Base-by-base conservation (phyloP, 805 yeast species). In the Yamadazyma takamatsuzukensis region DNA sequence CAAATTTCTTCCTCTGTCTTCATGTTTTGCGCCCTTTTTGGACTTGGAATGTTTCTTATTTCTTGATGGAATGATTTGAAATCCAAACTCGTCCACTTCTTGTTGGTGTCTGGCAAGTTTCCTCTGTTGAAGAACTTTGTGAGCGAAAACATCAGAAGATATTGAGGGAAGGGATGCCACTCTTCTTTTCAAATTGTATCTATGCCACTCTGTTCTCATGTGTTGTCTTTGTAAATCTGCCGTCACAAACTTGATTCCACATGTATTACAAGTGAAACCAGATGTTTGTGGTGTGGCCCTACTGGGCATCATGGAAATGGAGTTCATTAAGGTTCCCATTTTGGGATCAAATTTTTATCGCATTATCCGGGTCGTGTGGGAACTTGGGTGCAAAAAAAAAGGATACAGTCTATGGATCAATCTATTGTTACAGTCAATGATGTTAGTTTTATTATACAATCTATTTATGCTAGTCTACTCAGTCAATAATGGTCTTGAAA, bases 81-180 rank as follows among this genome's bases (percentile, higher is more conserved):
- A 76, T 0, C 83, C 82, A 50, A 57, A 72, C 39, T 76, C 82
- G 49, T 74, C 80, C 36, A 72, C 79, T 27, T 56, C 51, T 3
- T 42, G 51, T 10, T 47, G 47, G 8, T 37, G 40, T 19, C 33
- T 40, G 4, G 41, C 48, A 6, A 28, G 51, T 12, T 45, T 49
- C 17, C 54, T 44, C 36, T 49, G 56, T 18, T 43, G 49, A 30
- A 65, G 51, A 21, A 83, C 82, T 53, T 86, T 83, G 44, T 80
- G 83, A 14, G 83, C 84, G 57, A 83, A 83, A 2, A 72, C 59
- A 24, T 70, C 83, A 2, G 86, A 76, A 13, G 79, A 61, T 18
- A 88, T 76, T 1, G 95, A 81, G 5, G 89, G 81, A 37, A 88
- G 61, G 18, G 74, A 73, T 12, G 71, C 70, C 17, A 66, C 71